Conservation (phyloP, 805 yeast genomes). For the Brettanomyces naardenensis region DNA sequence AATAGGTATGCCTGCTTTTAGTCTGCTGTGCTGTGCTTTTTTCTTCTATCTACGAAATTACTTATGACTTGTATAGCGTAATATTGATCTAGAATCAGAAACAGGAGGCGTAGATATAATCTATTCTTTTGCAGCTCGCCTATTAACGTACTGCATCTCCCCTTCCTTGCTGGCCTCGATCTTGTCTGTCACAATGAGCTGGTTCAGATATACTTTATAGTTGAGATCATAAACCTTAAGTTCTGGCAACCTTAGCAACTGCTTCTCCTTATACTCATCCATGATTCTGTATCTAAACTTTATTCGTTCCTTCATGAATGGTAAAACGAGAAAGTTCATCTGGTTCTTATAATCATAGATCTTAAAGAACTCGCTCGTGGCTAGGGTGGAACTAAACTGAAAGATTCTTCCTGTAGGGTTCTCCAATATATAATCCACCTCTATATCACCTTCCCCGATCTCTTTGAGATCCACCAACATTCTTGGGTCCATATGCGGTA, state of each 20-base stretch:
- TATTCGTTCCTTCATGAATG: slow-evolving; percentile 45
- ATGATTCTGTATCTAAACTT: slow-evolving; percentile 30
- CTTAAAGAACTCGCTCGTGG: slow-evolving; percentile 17
- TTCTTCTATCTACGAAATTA: too few relatives aligned
- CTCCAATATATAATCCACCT: slow-evolving; percentile 48
- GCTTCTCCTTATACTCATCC: slow-evolving; percentile 10
- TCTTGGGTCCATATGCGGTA: slow-evolving; percentile 67
- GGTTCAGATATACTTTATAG: slow-evolving; percentile 55
- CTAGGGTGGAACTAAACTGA: slow-evolving; percentile 35
- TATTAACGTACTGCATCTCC: slow-evolving; percentile 10
- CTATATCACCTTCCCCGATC: slow-evolving; percentile 16
- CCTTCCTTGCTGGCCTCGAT: slow-evolving; percentile 24
- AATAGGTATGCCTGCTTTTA: background rate
- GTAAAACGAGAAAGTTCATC: slow-evolving; percentile 44
- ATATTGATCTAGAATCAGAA: too few relatives aligned
- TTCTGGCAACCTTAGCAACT: slow-evolving; percentile 41
- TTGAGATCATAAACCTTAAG: slow-evolving; percentile 61
- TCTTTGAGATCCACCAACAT: slow-evolving; percentile 35
- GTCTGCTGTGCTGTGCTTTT: too few relatives aligned
- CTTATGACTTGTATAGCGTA: too few relatives aligned
- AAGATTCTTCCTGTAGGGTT: slow-evolving; percentile 70
- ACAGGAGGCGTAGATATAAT: too few relatives aligned
- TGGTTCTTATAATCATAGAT: slow-evolving; percentile 23
- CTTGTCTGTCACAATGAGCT: slow-evolving; percentile 31
- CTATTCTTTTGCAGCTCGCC: too few relatives aligned